phyloP scores from a whole-genome alignment of 2,329 filamentous ascomycete species.

The Thermothelomyces thermophilus region DNA sequence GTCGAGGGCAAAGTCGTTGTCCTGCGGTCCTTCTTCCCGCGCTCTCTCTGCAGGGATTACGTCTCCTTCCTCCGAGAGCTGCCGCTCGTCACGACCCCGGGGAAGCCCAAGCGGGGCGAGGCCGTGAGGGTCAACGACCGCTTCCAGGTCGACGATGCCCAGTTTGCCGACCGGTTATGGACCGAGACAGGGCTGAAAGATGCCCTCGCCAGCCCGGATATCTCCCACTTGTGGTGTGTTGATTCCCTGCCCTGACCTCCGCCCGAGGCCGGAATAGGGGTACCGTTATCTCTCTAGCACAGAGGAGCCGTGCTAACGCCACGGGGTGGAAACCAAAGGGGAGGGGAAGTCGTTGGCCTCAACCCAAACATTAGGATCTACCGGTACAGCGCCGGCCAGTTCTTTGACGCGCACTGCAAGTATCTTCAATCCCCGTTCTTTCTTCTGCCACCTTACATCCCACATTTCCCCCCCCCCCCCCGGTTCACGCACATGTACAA shows the following conservation, averaged over 20 bases:
- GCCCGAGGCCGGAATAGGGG: no score
- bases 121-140: slow-evolving; percentile 85
- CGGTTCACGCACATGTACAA: neutral
- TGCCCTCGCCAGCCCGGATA: slow-evolving; percentile 40
- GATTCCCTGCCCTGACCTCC: neutral
- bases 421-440: slow-evolving; percentile 25
- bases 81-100: slow-evolving; percentile 70
- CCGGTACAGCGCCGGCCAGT: slow-evolving; percentile 77
- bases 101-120: slow-evolving; percentile 70
- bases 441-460: neutral
- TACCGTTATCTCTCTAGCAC: no score
- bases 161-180: slow-evolving; percentile 73
- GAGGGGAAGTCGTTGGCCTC: slow-evolving; percentile 73
- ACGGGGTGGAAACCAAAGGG: slow-evolving; percentile 62
- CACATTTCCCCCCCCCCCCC: neutral
- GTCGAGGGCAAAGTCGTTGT: slow-evolving; percentile 61
- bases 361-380: slow-evolving; percentile 89
- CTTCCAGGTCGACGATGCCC: slow-evolving; percentile 70
- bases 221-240: slow-evolving; percentile 40
- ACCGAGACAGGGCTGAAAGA: slow-evolving; percentile 65
- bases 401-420: slow-evolving; percentile 88
- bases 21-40: slow-evolving; percentile 67
- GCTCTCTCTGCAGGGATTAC: slow-evolving; percentile 68
- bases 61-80: slow-evolving; percentile 63
- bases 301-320: slow-evolving; percentile 12